Evolutionary conservation across 1,284 basidiomycete species (phyloP), one percentile per base, ranked within the genome.

Genomic region (Malassezia nana): DNA sequence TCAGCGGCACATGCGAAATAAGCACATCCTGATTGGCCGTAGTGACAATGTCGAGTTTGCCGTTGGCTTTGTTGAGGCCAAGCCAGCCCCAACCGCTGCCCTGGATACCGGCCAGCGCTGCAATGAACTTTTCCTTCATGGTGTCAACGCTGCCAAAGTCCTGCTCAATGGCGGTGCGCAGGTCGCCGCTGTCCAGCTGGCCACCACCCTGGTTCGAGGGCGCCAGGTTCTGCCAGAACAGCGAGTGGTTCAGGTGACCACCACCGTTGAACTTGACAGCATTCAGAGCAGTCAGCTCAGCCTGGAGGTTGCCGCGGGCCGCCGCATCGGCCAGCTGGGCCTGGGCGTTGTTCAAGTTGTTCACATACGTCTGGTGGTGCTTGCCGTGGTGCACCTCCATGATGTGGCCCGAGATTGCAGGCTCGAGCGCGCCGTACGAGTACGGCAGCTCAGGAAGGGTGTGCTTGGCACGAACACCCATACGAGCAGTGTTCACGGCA

Each of bases 321-420:
- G 64, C 26, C 1, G 68, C 68, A 24, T 71, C 62, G 25, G 46
- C 24, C 20, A 72, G 61, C 45, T 60, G 52, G 33, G 26, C 31
- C 40, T 72, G 67, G 45, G 69, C 69, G 5, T 48, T 41, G 59
- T 74, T 74, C 39, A 74, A 60, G 44, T 63, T 63, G 58, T 67
- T 72, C 57, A 74, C 68, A 51, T 74, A 74, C 20, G 67, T 71
- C 58, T 69, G 68, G 57, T 74, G 71, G 58, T 74, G 71, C 64
- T 72, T 72, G 38, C 43, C 53, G 61, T 74, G 65, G 61, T 74
- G 71, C 28, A 69, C 57, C 59, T 74, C 63, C 71, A 74, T 72
- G 57, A 74, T 72, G 55, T 72, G 54, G 20, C 55, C 65, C 16
- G 64, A 64, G 53, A 74, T 72, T 32, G 65, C 58, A 18, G 71